phyloP scores from a whole-genome alignment of 306 rosid species.

The Cyamopsis tetragonoloba region DNA sequence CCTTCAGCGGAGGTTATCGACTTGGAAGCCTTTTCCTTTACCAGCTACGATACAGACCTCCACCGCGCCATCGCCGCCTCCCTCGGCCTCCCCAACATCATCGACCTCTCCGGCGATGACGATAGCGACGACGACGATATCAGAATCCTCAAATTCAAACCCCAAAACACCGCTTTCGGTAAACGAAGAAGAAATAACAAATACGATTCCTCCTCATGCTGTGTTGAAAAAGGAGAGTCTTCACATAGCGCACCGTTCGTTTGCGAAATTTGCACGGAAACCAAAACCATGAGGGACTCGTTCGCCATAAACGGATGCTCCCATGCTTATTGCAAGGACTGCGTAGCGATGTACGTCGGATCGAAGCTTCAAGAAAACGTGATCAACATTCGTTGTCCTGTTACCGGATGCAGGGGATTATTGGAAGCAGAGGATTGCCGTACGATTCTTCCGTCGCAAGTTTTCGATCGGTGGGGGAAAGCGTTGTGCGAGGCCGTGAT shows the following conservation, averaged over 20 bases:
- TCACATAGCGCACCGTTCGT: constrained; percentile 1
- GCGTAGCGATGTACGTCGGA: constrained; percentile 23
- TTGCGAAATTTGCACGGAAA: constrained; percentile 41
- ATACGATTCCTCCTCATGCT: no score
- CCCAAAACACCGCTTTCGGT: not conserved
- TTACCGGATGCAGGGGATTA: constrained; percentile 25
- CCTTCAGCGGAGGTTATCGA: not conserved
- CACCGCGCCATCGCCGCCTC: not conserved
- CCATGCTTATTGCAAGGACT: constrained; percentile 27
- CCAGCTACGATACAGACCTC: not conserved
- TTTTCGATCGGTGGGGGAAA: constrained; percentile 43
- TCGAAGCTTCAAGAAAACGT: constrained; percentile 32
- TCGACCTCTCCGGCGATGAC: constrained; percentile 24
- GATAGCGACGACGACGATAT: constrained; percentile 28
- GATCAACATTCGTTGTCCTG: constrained; percentile 32
- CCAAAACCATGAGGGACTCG: constrained; percentile 5
- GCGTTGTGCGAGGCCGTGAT: constrained; percentile 37
- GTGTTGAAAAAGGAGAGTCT: constrained; percentile 9
- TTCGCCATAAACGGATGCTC: constrained; percentile 25
- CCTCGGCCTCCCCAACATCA: not conserved
- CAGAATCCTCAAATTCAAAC: constrained; percentile 23
- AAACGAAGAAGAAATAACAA: not conserved
- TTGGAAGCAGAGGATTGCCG: constrained; percentile 31
- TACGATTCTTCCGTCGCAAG: not conserved
- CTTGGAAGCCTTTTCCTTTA: not conserved